A percentile compares a stretch with the other conserved stretches of the same genome.
Conservation (phyloP, 352 stramenopile genomes). For the Phytophthora sojae region DNA sequence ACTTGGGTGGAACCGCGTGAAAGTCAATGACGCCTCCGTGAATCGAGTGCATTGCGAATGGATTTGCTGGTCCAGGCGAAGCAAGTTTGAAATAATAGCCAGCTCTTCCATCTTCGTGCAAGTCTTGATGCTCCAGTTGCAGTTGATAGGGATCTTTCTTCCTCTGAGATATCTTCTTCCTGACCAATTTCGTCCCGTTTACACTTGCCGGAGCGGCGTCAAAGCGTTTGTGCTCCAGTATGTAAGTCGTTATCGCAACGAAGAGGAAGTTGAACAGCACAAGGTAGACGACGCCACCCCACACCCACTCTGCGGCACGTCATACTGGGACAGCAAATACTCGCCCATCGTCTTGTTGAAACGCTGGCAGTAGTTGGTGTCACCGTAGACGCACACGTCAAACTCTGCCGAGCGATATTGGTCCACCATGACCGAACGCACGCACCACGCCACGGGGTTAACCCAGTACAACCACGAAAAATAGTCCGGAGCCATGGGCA, state of each 20-base stretch:
- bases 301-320: neutral
- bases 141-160: neutral
- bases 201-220: neutral
- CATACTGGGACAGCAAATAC: conserved; percentile 3
- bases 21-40: neutral
- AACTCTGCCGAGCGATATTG: neutral
- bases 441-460: neutral
- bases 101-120: neutral
- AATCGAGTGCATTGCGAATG: neutral
- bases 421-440: neutral
- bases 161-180: neutral
- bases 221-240: neutral
- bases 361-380: neutral
- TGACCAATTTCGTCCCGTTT: neutral
- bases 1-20: neutral
- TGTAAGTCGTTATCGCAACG: neutral
- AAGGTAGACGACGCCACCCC: neutral
- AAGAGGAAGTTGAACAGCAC: neutral
- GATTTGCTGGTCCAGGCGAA: neutral
- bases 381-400: neutral
- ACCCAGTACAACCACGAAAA: neutral
- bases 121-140: neutral
- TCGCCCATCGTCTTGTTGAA: neutral
- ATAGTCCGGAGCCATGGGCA: neutral
- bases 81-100: neutral